Conservation (phyloP, 2,329 filamentous ascomycete genomes). For the Penicillium expansum region DNA sequence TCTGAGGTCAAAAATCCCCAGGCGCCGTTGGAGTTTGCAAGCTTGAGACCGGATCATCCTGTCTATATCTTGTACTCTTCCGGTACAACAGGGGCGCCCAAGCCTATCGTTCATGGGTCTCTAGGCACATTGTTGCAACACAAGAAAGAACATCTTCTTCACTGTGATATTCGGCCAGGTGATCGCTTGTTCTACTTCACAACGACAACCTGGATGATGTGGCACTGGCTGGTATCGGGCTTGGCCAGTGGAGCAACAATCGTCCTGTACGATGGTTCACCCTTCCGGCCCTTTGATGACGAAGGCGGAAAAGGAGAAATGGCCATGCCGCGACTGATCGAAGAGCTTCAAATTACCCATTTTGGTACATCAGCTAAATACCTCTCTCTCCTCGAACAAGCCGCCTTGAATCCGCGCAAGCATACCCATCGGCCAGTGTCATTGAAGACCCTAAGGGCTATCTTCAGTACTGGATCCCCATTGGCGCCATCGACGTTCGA, state of each 20-base stretch:
- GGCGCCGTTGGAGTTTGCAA: slow-evolving; percentile 62
- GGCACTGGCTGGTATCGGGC: slow-evolving; percentile 91
- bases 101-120: slow-evolving; percentile 91
- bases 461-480: slow-evolving; percentile 92
- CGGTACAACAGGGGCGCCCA: slow-evolving; percentile 82
- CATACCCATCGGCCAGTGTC: slow-evolving; percentile 45
- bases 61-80: slow-evolving; percentile 93
- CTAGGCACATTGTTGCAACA: slow-evolving; percentile 90
- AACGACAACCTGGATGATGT: slow-evolving; percentile 99
- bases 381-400: slow-evolving; percentile 83
- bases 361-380: slow-evolving; percentile 96
- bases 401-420: slow-evolving; percentile 59
- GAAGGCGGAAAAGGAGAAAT: slow-evolving; percentile 65
- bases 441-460: slow-evolving; percentile 64
- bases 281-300: slow-evolving; percentile 67
- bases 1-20: slow-evolving; percentile 39
- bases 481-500: slow-evolving; percentile 88
- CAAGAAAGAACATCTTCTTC: slow-evolving; percentile 91
- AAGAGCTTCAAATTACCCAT: slow-evolving; percentile 78
- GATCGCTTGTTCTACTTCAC: slow-evolving; percentile 90
- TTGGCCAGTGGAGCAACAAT: slow-evolving; percentile 79
- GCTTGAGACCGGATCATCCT: slow-evolving; percentile 79
- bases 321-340: slow-evolving; percentile 77
- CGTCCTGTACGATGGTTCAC: slow-evolving; percentile 87
- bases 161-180: slow-evolving; percentile 71